Evolutionary conservation across 2,329 filamentous ascomycete species (phyloP).

Genomic region (Scolecobasidium constrictum): DNA sequence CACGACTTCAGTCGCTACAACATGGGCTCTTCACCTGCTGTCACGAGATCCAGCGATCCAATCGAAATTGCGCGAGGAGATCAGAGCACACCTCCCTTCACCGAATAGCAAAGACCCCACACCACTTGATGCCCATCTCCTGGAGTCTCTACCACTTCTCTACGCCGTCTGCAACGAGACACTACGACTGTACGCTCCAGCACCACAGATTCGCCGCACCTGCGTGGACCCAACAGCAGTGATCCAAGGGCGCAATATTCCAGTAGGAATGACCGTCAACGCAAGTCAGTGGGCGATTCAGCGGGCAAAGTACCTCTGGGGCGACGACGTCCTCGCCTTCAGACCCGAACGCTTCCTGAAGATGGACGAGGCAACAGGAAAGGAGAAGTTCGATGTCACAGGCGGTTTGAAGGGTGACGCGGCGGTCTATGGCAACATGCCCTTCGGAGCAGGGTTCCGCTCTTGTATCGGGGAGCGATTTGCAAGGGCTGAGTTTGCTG

Average conservation of each 20-base stretch:
- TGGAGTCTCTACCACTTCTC: slow-evolving; percentile 34
- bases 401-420: too few species aligned
- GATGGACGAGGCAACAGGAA: slow-evolving; percentile 25
- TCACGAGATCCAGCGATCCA: slow-evolving; percentile 55
- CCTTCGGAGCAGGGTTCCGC: slow-evolving; percentile 31
- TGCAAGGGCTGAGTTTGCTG: slow-evolving; percentile 25
- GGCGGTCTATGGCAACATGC: slow-evolving; percentile 30
- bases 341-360: slow-evolving; percentile 36
- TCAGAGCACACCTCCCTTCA: slow-evolving; percentile 51
- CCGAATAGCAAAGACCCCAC: slow-evolving; percentile 13
- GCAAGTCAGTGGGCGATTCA: slow-evolving; percentile 31
- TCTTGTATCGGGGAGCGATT: slow-evolving; percentile 28
- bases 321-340: slow-evolving; percentile 28
- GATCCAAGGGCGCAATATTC: slow-evolving; percentile 25
- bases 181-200: slow-evolving; percentile 27
- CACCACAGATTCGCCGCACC: slow-evolving; percentile 22
- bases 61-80: slow-evolving; percentile 53
- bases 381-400: slow-evolving; percentile 25
- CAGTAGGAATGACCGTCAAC: slow-evolving; percentile 26
- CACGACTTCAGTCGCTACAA: slow-evolving; percentile 64
- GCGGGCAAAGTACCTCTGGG: slow-evolving; percentile 31
- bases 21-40: slow-evolving; percentile 64
- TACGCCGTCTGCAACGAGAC: slow-evolving; percentile 36
- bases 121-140: slow-evolving; percentile 22
- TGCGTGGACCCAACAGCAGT: slow-evolving; percentile 21